A percentile compares a stretch with the other conserved stretches of the same genome.
These are phyloP conservation scores for Panus rudis DNA, from an alignment of 768 basidiomycete genomes.

Conservation along the genomic window DNA sequence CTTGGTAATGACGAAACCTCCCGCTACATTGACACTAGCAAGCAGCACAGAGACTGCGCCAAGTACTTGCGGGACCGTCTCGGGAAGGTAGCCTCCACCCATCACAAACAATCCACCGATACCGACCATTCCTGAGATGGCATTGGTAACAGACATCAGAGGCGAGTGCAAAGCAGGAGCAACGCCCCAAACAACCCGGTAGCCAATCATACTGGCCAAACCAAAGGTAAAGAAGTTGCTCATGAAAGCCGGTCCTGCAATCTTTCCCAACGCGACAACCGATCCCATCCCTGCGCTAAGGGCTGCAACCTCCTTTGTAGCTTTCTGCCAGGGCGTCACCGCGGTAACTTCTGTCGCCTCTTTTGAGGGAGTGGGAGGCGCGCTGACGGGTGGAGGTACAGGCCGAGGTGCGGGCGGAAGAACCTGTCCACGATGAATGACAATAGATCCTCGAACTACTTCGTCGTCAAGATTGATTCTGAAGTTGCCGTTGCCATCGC, in stretches of 20 bases:
- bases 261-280: conserved; percentile 65
- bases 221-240: conserved; percentile 85
- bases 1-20: conserved; percentile 85
- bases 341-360: conserved; percentile 42
- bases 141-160: conserved; percentile 87
- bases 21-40: conserved; percentile 82
- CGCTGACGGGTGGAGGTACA: conserved; percentile 51
- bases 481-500: conserved; percentile 50
- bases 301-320: conserved; percentile 63
- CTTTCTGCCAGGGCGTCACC: conserved; percentile 84
- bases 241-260: conserved; percentile 81
- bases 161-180: conserved; percentile 85
- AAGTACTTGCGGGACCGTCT: conserved; percentile 71
- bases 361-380: conserved; percentile 43
- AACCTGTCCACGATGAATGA: conserved; percentile 59
- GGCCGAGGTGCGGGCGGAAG: conserved; percentile 64
- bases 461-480: conserved; percentile 72
- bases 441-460: conserved; percentile 75
- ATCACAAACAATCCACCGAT: conserved; percentile 85
- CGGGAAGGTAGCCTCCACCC: conserved; percentile 82
- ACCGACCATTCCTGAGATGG: conserved; percentile 80
- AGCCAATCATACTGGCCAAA: conserved; percentile 78
- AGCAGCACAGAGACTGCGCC: conserved; percentile 82
- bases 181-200: conserved; percentile 87
- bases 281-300: conserved; percentile 75